phyloP scores from a whole-genome alignment of 2,329 filamentous ascomycete species.

The Pleoardoris graminearum region DNA sequence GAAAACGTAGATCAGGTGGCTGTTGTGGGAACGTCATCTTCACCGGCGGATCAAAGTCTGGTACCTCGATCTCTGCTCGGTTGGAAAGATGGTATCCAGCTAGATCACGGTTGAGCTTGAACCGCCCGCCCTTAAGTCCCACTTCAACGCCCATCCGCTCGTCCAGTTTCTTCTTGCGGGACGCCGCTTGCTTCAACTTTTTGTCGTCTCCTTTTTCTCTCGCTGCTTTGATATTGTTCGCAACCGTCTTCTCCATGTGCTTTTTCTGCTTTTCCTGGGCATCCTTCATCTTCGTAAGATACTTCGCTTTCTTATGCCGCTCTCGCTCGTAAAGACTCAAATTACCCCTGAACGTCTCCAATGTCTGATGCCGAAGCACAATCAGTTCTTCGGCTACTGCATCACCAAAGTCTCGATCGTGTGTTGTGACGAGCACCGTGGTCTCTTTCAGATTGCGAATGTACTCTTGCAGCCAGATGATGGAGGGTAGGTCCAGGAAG shows the following conservation, averaged over 20 bases:
- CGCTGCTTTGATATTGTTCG: conserved; percentile 73
- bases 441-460: conserved; percentile 61
- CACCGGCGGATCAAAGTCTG: conserved; percentile 59
- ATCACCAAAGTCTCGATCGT: conserved; percentile 81
- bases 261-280: conserved; percentile 79
- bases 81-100: conserved; percentile 53
- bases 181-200: conserved; percentile 83
- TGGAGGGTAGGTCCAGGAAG: conserved; percentile 79
- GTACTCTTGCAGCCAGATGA: conserved; percentile 81
- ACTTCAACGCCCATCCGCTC: conserved; percentile 78
- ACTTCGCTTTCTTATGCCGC: conserved; percentile 67
- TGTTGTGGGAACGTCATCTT: conserved; percentile 63
- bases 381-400: conserved; percentile 75
- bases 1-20: conserved; percentile 72
- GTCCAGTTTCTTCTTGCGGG: conserved; percentile 81
- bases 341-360: conserved; percentile 76
- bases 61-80: conserved; percentile 72
- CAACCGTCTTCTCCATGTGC: conserved; percentile 78
- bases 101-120: conserved; percentile 79
- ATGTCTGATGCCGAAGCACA: conserved; percentile 70
- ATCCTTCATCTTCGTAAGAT: conserved; percentile 75
- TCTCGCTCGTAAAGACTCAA: conserved; percentile 72
- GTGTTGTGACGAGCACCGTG: conserved; percentile 78
- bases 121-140: conserved; percentile 69
- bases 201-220: conserved; percentile 81